Percentiles rank a stretch among this genome's conserved stretches.
phyloP scores from a whole-genome alignment of 768 basidiomycete species.

The Boletus huronensis region DNA sequence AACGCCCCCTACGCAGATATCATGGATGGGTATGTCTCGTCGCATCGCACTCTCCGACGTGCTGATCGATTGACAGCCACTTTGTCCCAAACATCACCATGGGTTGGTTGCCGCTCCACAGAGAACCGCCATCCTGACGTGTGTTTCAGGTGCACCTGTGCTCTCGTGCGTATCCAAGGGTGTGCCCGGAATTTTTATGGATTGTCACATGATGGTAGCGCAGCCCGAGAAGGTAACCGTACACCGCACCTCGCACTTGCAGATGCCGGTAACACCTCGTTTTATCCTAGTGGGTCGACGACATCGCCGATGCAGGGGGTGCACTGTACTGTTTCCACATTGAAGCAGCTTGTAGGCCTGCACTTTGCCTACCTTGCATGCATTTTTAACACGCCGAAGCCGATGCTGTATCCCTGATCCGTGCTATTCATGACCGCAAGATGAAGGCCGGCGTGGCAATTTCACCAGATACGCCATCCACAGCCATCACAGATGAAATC shows the following conservation, averaged over 20 bases:
- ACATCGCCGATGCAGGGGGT: conserved; percentile 94
- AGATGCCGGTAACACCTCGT: background rate
- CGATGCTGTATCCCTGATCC: conserved; percentile 72
- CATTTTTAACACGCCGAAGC: conserved; percentile 39
- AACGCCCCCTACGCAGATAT: conserved; percentile 59
- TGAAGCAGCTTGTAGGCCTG: conserved; percentile 77
- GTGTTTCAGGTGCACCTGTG: conserved; percentile 71
- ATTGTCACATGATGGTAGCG: conserved; percentile 99
- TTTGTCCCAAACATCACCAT: conserved; percentile 99
- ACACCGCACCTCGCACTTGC: background rate
- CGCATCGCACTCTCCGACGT: background rate
- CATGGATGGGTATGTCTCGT: conserved; percentile 82
- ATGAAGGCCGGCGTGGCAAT: conserved; percentile 98
- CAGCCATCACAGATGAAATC: conserved; percentile 81
- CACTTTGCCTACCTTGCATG: background rate
- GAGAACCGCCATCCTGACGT: conserved; percentile 10
- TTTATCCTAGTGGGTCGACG: conserved; percentile 80
- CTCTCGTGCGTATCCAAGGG: conserved; percentile 80
- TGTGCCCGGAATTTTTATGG: conserved; percentile 97
- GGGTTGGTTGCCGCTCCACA: conserved; percentile 48
- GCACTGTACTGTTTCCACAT: conserved; percentile 95
- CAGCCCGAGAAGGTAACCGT: conserved; percentile 79
- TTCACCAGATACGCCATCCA: conserved; percentile 90
- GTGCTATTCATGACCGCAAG: conserved; percentile 70
- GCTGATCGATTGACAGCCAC: conserved; percentile 52